Evolutionary conservation across 2,329 filamentous ascomycete species (phyloP).

Genomic region (Orbilia blumenaviensis): DNA sequence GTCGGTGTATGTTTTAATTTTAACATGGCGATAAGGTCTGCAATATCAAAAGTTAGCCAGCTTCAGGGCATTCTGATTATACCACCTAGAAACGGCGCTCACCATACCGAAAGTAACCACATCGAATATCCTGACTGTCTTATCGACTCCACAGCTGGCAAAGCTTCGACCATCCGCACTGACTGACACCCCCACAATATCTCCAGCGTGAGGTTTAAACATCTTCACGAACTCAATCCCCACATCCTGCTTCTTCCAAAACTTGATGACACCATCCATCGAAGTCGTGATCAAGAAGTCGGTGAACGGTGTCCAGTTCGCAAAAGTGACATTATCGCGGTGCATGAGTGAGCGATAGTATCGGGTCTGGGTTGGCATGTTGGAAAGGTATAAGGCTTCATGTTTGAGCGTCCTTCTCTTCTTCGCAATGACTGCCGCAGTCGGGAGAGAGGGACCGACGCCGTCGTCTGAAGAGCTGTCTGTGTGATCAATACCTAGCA

Average conservation of each 20-base stretch:
- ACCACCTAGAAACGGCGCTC: slow-evolving; percentile 37
- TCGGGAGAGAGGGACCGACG: slow-evolving; percentile 89
- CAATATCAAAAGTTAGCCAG: slow-evolving; percentile 43
- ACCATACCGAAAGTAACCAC: slow-evolving; percentile 77
- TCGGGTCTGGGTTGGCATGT: slow-evolving; percentile 79
- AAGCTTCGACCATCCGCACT: slow-evolving; percentile 93
- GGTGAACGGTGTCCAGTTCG: slow-evolving; percentile 86
- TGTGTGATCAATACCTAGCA: slow-evolving; percentile 56
- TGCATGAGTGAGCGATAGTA: slow-evolving; percentile 99
- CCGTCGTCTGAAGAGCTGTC: slow-evolving; percentile 85
- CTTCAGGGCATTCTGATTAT: not conserved
- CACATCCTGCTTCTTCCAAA: slow-evolving; percentile 94
- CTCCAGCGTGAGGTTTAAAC: slow-evolving; percentile 87
- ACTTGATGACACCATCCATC: slow-evolving; percentile 94
- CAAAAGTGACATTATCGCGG: slow-evolving; percentile 89
- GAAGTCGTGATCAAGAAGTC: slow-evolving; percentile 97
- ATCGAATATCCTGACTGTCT: slow-evolving; percentile 81
- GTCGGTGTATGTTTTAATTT: slow-evolving; percentile 78
- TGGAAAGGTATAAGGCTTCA: slow-evolving; percentile 85
- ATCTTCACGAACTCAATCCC: slow-evolving; percentile 98
- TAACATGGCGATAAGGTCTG: slow-evolving; percentile 83
- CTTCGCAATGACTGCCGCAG: slow-evolving; percentile 73
- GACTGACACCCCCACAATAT: slow-evolving; percentile 82
- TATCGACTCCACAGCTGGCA: slow-evolving; percentile 83
- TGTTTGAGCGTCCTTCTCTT: slow-evolving; percentile 90